Evolutionary conservation across 768 basidiomycete species (phyloP).

Genomic region (Lentinus brumalis): DNA sequence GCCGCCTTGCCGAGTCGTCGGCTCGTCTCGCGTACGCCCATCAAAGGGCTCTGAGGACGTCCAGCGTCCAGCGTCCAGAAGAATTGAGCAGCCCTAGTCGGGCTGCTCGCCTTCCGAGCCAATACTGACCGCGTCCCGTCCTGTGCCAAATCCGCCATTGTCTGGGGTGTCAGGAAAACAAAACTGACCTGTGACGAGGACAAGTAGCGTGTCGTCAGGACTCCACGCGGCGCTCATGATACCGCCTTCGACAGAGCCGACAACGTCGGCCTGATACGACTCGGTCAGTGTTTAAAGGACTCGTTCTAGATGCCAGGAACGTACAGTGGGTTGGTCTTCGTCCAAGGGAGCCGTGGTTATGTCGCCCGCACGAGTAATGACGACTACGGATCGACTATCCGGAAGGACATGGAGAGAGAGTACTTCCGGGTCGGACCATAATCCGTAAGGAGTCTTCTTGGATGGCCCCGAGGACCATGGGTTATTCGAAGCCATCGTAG

Average conservation of each 20-base stretch:
- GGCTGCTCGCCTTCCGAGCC: too few species aligned
- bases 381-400: slow-evolving; percentile 66
- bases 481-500: slow-evolving; percentile 21
- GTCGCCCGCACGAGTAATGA: slow-evolving; percentile 79
- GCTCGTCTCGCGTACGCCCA: too few species aligned
- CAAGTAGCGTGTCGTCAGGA: slow-evolving; percentile 88
- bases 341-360: slow-evolving; percentile 69
- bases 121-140: too few species aligned
- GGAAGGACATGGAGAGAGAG: slow-evolving; percentile 69
- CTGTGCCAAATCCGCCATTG: too few species aligned
- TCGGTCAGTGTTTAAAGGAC: neutral
- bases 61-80: too few species aligned
- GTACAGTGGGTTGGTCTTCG: slow-evolving; percentile 47
- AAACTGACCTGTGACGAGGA: slow-evolving; percentile 70
- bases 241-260: slow-evolving; percentile 85
- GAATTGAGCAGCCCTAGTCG: too few species aligned
- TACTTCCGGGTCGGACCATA: slow-evolving; percentile 41
- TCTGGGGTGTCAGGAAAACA: neutral
- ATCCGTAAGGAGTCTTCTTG: neutral
- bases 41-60: too few species aligned
- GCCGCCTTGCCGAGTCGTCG: too few species aligned
- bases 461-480: slow-evolving; percentile 22
- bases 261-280: slow-evolving; percentile 64
- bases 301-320: slow-evolving; percentile 17
- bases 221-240: slow-evolving; percentile 86